Evolutionary conservation across 768 basidiomycete species (phyloP).

Genomic region (Cystofilobasidium bisporidii): DNA sequence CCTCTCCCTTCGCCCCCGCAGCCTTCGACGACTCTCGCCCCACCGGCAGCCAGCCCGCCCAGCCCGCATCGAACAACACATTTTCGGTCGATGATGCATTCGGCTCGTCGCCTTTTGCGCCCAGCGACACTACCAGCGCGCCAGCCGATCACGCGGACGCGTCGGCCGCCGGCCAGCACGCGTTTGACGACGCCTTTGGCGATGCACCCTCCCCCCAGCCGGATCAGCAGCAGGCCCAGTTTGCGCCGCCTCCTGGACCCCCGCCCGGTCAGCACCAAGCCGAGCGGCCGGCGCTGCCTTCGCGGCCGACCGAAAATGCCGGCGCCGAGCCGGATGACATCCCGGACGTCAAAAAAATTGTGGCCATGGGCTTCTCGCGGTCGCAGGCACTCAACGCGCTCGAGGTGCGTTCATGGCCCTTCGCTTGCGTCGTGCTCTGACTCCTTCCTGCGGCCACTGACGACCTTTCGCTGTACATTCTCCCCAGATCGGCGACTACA

Average conservation of each 20-base stretch:
- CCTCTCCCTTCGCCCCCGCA: slow-evolving; percentile 30
- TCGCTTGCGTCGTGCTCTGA: not conserved
- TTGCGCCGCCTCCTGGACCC: slow-evolving; percentile 22
- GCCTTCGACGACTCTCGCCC: no score
- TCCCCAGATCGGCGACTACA: slow-evolving; percentile 28
- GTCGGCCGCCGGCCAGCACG: slow-evolving; percentile 31
- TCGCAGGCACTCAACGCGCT: slow-evolving; percentile 27
- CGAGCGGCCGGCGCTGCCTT: slow-evolving; percentile 14
- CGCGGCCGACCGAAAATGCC: slow-evolving; percentile 1
- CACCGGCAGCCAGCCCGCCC: no score
- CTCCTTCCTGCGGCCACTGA: no score
- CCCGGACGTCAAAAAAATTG: slow-evolving; percentile 26
- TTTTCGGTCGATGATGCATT: slow-evolving; percentile 49
- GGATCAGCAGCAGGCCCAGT: slow-evolving; percentile 11
- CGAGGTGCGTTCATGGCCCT: slow-evolving; percentile 13
- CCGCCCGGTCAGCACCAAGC: slow-evolving; percentile 13
- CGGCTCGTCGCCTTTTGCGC: slow-evolving; percentile 36
- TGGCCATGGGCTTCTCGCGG: slow-evolving; percentile 27
- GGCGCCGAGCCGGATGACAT: slow-evolving; percentile 27
- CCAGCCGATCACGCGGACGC: slow-evolving; percentile 25
- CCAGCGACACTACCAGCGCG: slow-evolving; percentile 29
- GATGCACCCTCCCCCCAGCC: slow-evolving; percentile 38
- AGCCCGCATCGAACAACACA: no score
- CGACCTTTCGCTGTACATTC: no score
- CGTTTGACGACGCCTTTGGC: slow-evolving; percentile 55